These are phyloP conservation scores for Selaginella moellendorffii DNA, from an alignment of 75 land plant genomes.

Conservation along the genomic window DNA sequence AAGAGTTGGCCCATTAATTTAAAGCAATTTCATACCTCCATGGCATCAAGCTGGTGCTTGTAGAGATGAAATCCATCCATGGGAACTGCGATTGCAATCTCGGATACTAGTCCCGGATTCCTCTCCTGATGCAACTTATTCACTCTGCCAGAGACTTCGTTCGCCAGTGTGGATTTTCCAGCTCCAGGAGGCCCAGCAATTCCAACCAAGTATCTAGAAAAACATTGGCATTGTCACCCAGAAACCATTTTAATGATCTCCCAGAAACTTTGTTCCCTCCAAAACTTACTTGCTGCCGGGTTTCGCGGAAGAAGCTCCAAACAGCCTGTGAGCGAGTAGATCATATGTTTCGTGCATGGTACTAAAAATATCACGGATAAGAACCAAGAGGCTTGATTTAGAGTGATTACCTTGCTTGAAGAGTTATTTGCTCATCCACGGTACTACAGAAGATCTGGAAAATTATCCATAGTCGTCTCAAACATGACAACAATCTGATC, in stretches of 20 bases:
- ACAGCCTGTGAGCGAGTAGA: neutral
- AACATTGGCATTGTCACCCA: neutral
- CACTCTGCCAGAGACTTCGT: constrained; percentile 55
- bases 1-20: neutral
- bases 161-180: constrained; percentile 79
- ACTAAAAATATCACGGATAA: neutral
- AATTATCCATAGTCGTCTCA: too few relatives aligned
- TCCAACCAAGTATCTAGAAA: constrained; percentile 59
- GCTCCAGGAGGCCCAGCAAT: constrained; percentile 98
- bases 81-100: constrained; percentile 66
- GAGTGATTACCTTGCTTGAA: neutral
- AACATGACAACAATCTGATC: too few relatives aligned
- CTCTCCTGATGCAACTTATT: constrained; percentile 32
- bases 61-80: constrained; percentile 99
- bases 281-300: neutral
- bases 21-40: constrained; percentile 53
- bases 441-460: neutral
- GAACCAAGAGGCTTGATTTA: neutral
- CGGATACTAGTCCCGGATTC: constrained; percentile 17
- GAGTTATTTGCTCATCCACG: neutral
- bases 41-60: constrained; percentile 74
- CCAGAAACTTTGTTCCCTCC: neutral
- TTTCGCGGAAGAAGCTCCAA: neutral
- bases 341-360: neutral
- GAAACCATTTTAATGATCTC: neutral